A percentile compares a stretch with the other conserved stretches of the same genome.
Evolutionary conservation across 2,329 filamentous ascomycete species (phyloP).

Genomic region (Curvularia sp.): DNA sequence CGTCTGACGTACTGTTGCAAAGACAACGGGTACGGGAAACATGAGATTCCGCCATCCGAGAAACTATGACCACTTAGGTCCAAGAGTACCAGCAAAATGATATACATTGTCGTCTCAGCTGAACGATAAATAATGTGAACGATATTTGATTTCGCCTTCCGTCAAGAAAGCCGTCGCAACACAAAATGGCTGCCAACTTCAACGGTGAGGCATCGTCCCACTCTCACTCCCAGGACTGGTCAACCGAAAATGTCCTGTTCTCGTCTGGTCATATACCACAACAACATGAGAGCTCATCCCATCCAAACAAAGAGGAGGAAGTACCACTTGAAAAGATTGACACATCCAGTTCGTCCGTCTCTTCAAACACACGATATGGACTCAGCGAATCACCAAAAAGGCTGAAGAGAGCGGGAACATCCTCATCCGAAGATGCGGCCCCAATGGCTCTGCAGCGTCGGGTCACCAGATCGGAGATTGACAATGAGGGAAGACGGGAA

Average conservation of each 20-base stretch:
- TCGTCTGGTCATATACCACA: not conserved
- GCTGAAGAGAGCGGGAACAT: constrained; percentile 15
- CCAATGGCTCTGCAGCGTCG: constrained; percentile 22
- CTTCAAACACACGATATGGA: constrained; percentile 29
- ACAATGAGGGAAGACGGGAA: constrained; percentile 35
- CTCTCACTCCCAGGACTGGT: constrained; percentile 11
- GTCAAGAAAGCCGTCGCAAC: constrained; percentile 4
- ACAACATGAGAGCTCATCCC: constrained; percentile 9
- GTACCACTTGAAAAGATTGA: constrained; percentile 17
- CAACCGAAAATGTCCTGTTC: not conserved
- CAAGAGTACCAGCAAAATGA: constrained; percentile 1
- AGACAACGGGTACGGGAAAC: constrained; percentile 6
- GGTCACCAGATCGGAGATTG: constrained; percentile 30
- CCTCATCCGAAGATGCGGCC: constrained; percentile 13
- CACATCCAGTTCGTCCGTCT: constrained; percentile 26
- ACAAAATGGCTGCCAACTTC: constrained; percentile 27
- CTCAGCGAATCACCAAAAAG: constrained; percentile 15
- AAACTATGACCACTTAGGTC: constrained; percentile 9
- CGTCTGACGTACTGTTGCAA: constrained; percentile 7
- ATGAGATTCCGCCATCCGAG: constrained; percentile 8
- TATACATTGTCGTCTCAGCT: constrained; percentile 6
- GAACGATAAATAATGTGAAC: constrained; percentile 2
- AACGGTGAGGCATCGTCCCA: constrained; percentile 21
- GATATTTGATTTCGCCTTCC: constrained; percentile 7
- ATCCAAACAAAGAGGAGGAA: constrained; percentile 16